Conservation (phyloP, 2,329 filamentous ascomycete species). For the Diaporthe helianthi region DNA sequence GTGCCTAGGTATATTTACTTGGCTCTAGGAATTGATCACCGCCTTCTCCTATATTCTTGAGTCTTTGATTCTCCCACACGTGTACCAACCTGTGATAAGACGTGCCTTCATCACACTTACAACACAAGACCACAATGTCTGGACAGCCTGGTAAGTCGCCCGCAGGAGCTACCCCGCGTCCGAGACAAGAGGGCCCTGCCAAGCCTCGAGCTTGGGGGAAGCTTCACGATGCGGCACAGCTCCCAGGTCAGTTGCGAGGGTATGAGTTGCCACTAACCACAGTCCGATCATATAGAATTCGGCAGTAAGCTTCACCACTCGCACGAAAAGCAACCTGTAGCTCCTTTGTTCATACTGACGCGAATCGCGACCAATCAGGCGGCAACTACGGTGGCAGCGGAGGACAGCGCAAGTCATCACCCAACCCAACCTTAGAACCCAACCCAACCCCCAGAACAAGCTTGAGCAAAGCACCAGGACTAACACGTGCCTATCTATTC, state of each 20-base stretch:
- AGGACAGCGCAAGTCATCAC: constrained; percentile 38
- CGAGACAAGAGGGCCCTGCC: not conserved
- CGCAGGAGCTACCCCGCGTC: constrained; percentile 33
- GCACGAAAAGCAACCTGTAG: not conserved
- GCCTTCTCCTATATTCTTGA: not conserved
- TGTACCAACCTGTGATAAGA: not conserved
- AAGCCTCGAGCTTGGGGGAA: constrained; percentile 19
- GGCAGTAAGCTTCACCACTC: constrained; percentile 22
- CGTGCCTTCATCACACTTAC: not conserved
- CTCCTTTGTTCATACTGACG: not conserved
- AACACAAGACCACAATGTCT: constrained; percentile 26
- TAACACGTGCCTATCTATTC: constrained; percentile 2
- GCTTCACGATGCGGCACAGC: constrained; percentile 10
- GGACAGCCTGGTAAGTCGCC: constrained; percentile 36
- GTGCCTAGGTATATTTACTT: not conserved
- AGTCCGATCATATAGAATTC: constrained; percentile 19
- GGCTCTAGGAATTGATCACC: not conserved
- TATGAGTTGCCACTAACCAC: not conserved
- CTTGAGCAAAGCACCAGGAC: not conserved
- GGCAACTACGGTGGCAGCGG: constrained; percentile 30
- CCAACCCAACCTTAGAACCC: not conserved
- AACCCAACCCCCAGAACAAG: not conserved
- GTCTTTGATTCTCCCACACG: not conserved
- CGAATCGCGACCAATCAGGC: not conserved
- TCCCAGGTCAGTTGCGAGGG: not conserved